A percentile compares a stretch with the other conserved stretches of the same genome.
Conservation (phyloP, 1,139 yeast genomes). For the Arxiozyma telluris region DNA sequence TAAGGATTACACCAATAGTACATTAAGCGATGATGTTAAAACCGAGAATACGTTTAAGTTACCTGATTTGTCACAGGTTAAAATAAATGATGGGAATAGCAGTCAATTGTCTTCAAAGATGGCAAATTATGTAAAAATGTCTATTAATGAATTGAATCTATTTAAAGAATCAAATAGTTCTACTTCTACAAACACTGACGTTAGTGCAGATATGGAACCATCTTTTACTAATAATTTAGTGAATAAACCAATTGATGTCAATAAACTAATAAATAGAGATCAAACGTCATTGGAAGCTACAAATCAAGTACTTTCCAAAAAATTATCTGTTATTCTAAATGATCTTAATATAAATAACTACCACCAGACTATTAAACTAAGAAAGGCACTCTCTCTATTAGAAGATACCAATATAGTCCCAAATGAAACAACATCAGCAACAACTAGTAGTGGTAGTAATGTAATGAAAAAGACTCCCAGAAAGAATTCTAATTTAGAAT, state of each 20-base stretch:
- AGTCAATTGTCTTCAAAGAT: conserved; percentile 3
- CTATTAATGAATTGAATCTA: conserved; percentile 4
- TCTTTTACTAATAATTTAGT: background rate
- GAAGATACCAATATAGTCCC: conserved; percentile 34
- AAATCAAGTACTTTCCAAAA: conserved; percentile 35
- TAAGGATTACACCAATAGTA: background rate
- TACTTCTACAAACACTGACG: conserved; percentile 3
- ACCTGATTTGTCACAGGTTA: background rate
- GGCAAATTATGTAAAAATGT: conserved; percentile 7
- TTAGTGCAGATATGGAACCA: background rate
- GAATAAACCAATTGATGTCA: background rate
- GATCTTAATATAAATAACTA: conserved; percentile 39
- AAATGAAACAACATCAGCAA: background rate
- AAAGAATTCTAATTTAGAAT: background rate
- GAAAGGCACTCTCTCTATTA: conserved; percentile 37
- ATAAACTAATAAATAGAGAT: conserved; percentile 1
- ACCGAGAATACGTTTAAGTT: background rate
- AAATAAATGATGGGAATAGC: background rate
- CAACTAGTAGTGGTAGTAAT: background rate
- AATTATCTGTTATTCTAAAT: conserved; percentile 45
- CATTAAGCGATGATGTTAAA: background rate
- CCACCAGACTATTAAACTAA: conserved; percentile 36
- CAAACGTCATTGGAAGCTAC: conserved; percentile 14
- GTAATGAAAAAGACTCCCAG: background rate
- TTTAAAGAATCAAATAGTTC: background rate